These are phyloP conservation scores for Fusarium globosum DNA, from an alignment of 2,329 filamentous ascomycete species.

Conservation along the genomic window DNA sequence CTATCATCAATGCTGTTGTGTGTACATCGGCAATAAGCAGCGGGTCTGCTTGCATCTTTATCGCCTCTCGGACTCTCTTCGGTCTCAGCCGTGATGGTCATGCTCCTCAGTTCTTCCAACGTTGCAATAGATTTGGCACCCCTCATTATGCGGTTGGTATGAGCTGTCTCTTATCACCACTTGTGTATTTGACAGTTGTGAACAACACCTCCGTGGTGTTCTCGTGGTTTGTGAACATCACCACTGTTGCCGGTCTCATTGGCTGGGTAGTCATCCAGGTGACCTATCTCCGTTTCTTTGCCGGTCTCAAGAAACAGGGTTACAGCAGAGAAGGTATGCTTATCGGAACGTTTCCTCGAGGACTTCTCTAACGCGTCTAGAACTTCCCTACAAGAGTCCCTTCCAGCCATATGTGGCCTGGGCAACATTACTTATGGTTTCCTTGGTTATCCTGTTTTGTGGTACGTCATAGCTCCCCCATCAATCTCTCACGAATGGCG, in stretches of 20 bases:
- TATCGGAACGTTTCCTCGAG: fast-evolving
- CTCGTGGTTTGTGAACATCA: background rate
- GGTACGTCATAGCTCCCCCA: background rate
- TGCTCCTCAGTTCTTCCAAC: background rate
- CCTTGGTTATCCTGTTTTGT: background rate
- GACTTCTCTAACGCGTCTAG: background rate
- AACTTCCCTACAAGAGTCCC: background rate
- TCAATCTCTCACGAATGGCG: fast-evolving
- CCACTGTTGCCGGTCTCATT: background rate
- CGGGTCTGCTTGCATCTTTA: background rate
- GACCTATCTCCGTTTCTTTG: background rate
- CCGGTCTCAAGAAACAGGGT: background rate
- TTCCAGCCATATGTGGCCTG: background rate
- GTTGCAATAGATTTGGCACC: background rate
- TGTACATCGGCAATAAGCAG: background rate
- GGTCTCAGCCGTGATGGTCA: background rate
- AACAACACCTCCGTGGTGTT: background rate
- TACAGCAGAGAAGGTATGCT: background rate
- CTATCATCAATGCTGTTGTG: background rate
- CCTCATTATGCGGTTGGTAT: background rate
- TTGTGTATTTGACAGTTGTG: background rate
- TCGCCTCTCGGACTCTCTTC: background rate
- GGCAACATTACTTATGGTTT: background rate
- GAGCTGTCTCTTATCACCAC: background rate
- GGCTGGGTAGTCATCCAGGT: background rate